Evolutionary conservation across 1,284 basidiomycete genomes (phyloP).

Genomic region (Leccinum solheimii): DNA sequence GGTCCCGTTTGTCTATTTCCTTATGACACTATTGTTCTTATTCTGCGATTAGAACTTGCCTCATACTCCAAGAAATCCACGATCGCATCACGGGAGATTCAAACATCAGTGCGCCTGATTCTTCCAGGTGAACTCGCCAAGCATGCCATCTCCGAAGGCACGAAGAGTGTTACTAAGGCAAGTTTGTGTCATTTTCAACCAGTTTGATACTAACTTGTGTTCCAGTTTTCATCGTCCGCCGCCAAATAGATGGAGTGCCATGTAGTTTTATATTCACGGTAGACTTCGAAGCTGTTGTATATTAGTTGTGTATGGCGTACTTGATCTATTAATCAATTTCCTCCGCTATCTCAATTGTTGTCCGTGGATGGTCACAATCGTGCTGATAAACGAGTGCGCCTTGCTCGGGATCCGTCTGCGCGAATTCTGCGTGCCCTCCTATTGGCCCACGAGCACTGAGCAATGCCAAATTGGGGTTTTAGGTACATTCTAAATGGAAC

Average conservation of each 20-base stretch:
- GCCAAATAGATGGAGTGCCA: slow-evolving; percentile 34
- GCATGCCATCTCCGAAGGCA: slow-evolving; percentile 76
- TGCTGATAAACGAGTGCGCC: neutral
- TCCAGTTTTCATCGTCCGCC: slow-evolving; percentile 44
- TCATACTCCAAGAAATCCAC: slow-evolving; percentile 81
- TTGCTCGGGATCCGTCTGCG: neutral
- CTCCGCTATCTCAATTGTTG: neutral
- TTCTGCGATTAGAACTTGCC: slow-evolving; percentile 55
- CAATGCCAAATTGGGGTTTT: neutral
- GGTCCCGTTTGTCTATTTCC: neutral
- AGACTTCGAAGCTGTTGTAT: slow-evolving; percentile 29
- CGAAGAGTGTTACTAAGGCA: slow-evolving; percentile 53
- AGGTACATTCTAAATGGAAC: neutral
- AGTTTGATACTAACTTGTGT: slow-evolving; percentile 12
- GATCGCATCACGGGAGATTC: slow-evolving; percentile 81
- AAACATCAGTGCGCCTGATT: slow-evolving; percentile 77
- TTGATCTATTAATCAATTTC: slow-evolving; percentile 32
- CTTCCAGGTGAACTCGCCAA: slow-evolving; percentile 71
- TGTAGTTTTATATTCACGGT: slow-evolving; percentile 13
- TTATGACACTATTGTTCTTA: slow-evolving; percentile 1
- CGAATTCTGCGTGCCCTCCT: neutral
- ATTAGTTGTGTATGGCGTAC: slow-evolving; percentile 35
- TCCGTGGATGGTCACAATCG: neutral
- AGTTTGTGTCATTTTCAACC: slow-evolving; percentile 13
- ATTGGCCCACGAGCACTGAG: neutral